Conservation (phyloP, 2,329 filamentous ascomycete species). For the Ambrosiella cleistominuta region DNA sequence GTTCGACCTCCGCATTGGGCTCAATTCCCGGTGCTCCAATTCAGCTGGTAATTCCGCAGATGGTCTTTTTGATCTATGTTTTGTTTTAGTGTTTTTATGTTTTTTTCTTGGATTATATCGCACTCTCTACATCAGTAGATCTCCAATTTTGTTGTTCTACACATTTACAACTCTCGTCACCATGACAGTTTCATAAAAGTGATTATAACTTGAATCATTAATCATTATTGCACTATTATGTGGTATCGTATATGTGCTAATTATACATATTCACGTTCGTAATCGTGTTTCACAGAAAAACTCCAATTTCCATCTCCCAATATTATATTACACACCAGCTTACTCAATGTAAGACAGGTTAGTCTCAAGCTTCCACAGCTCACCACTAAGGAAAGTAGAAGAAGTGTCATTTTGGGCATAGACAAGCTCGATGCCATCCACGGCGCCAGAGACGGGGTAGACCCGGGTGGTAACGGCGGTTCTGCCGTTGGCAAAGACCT, state of each 20-base stretch:
- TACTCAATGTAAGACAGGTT: constrained; percentile 4
- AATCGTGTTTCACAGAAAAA: not conserved
- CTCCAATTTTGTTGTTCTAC: too few species aligned
- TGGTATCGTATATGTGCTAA: not conserved
- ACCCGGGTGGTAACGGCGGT: constrained; percentile 16
- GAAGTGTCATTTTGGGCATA: constrained; percentile 7
- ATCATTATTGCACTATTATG: constrained; percentile 1
- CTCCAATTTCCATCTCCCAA: not conserved
- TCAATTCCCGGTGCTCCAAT: constrained; percentile 14
- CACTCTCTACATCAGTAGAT: too few species aligned
- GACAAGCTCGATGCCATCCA: constrained; percentile 13
- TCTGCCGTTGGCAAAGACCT: constrained; percentile 15
- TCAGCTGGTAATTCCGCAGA: not conserved
- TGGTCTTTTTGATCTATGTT: not conserved
- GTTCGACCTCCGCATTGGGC: constrained; percentile 23
- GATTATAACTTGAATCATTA: not conserved
- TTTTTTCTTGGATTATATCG: not conserved
- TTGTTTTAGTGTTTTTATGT: not conserved
- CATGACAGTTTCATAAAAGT: not conserved
- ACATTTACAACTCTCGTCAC: not conserved
- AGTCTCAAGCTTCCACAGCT: constrained; percentile 9
- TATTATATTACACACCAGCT: not conserved
- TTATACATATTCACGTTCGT: not conserved
- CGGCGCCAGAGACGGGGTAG: constrained; percentile 14
- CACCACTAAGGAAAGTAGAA: constrained; percentile 7